Evolutionary conservation across 2,329 filamentous ascomycete species (phyloP), one percentile per base, ranked within the genome.

Genomic region (Aspergillus cejpii): DNA sequence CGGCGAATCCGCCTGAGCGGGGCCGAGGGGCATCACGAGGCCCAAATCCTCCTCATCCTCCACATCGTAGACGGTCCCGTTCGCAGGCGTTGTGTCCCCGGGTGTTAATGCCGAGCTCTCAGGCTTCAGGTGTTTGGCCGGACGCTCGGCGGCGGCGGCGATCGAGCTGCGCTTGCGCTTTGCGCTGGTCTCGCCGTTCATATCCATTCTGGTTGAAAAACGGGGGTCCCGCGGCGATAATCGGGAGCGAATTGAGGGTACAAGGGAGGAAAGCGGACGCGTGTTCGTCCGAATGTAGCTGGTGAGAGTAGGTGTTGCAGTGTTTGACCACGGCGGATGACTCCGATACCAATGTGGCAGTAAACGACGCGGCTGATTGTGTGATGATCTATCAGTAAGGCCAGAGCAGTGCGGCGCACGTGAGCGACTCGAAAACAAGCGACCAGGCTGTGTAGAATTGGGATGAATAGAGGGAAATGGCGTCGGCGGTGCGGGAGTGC

Each of bases 1-100:
- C 19, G 82, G 82, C 2, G 84, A 86, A 57, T 88, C 84, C 19
- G 76, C 69, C 39, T 73, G 70, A 12, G 71, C 71, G 51, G 73
- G 73, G 43, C 62, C 73, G 55, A 75, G 61, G 47, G 67, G 65
- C 49, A 70, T 64, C 44, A 71, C 54, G 43, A 58, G 65, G 7
- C 71, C 65, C 6, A 75, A 71, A 47, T 74, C 69, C 48, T 72
- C 69, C 26, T 71, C 65, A 50, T 72, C 66, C 50, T 68, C 66
- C 39, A 74, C 64, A 41, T 68, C 62, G 49, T 72, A 71, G 14
- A 69, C 65, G 0, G 67, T 68, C 43, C 66, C 66, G 44, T 72
- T 73, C 27, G 67, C 64, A 1, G 68, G 64, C 1, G 68, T 69
- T 7, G 64, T 57, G 41, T 72, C 68, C 3, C 64, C 66, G 10